These are phyloP conservation scores for Pelargonium citronellum DNA, from an alignment of 441 rosid genomes.

Conservation along the genomic window DNA sequence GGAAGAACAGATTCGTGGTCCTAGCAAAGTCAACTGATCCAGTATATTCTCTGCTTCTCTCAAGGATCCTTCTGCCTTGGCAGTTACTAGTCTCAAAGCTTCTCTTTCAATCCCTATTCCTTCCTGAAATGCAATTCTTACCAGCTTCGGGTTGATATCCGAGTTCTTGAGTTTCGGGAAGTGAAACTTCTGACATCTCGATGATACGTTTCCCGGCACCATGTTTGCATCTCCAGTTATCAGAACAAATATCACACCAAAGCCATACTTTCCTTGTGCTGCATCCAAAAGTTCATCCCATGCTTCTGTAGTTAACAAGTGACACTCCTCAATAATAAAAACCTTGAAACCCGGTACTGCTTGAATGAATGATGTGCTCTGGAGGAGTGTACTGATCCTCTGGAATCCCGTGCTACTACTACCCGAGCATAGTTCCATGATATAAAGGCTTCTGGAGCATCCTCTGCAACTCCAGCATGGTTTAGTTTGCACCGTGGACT, in stretches of 20 bases:
- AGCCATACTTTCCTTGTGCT: conserved; percentile 17
- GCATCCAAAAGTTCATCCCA: conserved; percentile 29
- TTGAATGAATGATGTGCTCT: conserved; percentile 26
- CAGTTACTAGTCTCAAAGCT: conserved; percentile 26
- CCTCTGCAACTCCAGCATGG: conserved; percentile 32
- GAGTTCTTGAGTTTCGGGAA: conserved; percentile 26
- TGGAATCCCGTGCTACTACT: conserved; percentile 24
- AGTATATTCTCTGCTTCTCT: conserved; percentile 31
- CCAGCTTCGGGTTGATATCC: conserved; percentile 23
- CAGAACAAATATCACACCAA: conserved; percentile 21
- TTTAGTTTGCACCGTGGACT: conserved; percentile 8
- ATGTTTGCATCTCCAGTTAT: conserved; percentile 15
- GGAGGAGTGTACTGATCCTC: conserved; percentile 26
- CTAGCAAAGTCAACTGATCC: conserved; percentile 28
- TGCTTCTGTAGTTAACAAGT: conserved; percentile 23
- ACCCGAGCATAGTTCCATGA: conserved; percentile 25
- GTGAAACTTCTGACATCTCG: conserved; percentile 29
- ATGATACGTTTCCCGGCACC: conserved; percentile 19
- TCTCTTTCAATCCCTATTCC: conserved; percentile 21
- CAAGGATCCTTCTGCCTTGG: conserved; percentile 29
- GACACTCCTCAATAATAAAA: conserved; percentile 30
- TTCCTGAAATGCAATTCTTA: conserved; percentile 17
- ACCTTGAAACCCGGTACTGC: conserved; percentile 26
- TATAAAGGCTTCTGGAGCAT: conserved; percentile 26
- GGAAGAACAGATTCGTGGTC: conserved; percentile 23